Evolutionary conservation across 176 grass and related monocot species (phyloP), one percentile per base, ranked within the genome.

Genomic region (Elymus sibiricus): DNA sequence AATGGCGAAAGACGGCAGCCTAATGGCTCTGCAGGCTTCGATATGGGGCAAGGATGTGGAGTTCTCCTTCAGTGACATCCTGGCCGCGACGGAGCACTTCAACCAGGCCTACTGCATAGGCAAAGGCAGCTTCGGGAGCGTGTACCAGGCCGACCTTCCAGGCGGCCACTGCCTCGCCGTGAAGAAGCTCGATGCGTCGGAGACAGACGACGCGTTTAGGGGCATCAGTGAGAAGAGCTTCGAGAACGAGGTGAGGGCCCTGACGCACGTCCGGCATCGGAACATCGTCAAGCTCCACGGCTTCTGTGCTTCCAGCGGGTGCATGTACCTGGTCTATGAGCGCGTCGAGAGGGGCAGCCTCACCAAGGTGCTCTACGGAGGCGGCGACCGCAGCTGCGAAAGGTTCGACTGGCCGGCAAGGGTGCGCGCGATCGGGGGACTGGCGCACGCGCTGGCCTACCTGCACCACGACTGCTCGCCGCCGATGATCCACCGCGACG

Each of bases 271-370:
- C 32, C 87, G 95, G 49, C 95, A 94, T 68, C 65, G 90, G 15
- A 92, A 97, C 87, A 94, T 97, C 22, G 84, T 92, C 37, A 92
- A 89, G 85, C 86, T 97, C 38, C 90, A 92, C 28, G 95, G 95
- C 2, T 97, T 97, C 89, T 93, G 95, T 84, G 67, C 81, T 10
- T 84, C 9, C 49, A 67, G 79, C 4, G 84, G 90, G 27, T 35
- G n/a, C 86, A 91, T 90, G 92, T 94, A 94, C 74, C 86, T 97
- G 17, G 85, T 92, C 44, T 97, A 97, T 31, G 89, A 97, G 84
- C 91, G 82, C 55, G 60, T 88, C 22, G 90, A 88, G 77, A 86
- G 82, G 53, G 95, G 92, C 16, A 94, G 90, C 84, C 82, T 97
- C 51, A 63, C 86, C 10, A 86, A 78, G 43, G 89, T 97, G 44